Base-by-base conservation (phyloP, 805 yeast species). In the Schizosaccharomyces lindneri region DNA sequence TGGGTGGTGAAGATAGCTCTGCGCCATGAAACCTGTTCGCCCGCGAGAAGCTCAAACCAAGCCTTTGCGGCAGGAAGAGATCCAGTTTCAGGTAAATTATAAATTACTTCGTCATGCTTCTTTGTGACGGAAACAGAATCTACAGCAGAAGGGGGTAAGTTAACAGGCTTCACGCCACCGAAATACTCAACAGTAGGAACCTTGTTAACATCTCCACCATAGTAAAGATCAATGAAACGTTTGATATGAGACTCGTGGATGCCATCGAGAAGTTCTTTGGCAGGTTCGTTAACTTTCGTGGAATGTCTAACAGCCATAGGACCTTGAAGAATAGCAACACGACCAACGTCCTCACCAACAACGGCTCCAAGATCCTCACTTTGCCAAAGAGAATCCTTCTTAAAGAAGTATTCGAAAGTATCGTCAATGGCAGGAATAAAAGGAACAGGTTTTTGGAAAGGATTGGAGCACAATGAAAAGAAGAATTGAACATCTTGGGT, bases 331-430 rank as follows among this genome's bases (percentile, higher is more conserved):
- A 93, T 88, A 85, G 98, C 94, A n/a, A 97, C 90, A 79, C 98
- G 85, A 74, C 89, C 89, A 65, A 93, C 97, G 72, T 93, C 99
- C 69, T 85, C 87, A 67, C 79, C 97, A 66, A 87, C 89, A 70
- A 93, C 97, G 64, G 97, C 86, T 72, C 88, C 97, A 71, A 93
- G 80, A 72, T 87, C 90, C 78, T 93, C 97, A 29, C 95, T 85
- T 79, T 93, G 99, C 98, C 98, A 93, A 72, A 93, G 79, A 39
- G 97, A 90, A 74, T 93, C 99, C 77, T 93, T 93, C 82, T 93
- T 93, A 81, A 93, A 93, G 80, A 85, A 93, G 70, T 84, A 82
- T 74, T 93, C 97, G 69, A 93, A 87, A 76, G 87, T 85, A 66
- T 87, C 94, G 71, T 93, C 95, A 72, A 93, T 79, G 24, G 87